phyloP scores from a whole-genome alignment of 371 early-diverging fungal species.

The Actinomortierella wolfii region DNA sequence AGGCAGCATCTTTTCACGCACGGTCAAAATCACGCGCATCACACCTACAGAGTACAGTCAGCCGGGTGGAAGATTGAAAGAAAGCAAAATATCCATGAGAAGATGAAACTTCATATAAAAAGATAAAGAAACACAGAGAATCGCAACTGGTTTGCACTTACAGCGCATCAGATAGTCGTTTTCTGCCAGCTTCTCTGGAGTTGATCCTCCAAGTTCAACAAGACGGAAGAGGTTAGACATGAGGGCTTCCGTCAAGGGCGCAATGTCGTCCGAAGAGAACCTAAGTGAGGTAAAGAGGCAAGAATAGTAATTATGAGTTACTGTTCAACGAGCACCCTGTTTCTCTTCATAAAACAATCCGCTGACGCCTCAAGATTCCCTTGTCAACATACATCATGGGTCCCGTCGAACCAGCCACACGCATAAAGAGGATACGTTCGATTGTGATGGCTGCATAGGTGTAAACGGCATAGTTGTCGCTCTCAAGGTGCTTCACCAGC shows the following conservation, averaged over 20 bases:
- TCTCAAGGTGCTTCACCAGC: conserved; percentile 80
- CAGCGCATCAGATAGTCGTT: conserved; percentile 93
- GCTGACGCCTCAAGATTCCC: too few relatives aligned
- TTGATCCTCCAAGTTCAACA: conserved; percentile 63
- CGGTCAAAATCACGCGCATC: conserved; percentile 82
- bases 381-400: conserved; percentile 58
- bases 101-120: background rate
- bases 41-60: conserved; percentile 52
- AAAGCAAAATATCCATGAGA: background rate
- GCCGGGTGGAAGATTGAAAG: too few relatives aligned
- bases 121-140: too few relatives aligned
- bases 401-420: conserved; percentile 60
- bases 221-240: conserved; percentile 78
- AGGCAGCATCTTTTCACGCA: conserved; percentile 72
- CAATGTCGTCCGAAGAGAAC: conserved; percentile 74
- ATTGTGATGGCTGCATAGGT: conserved; percentile 93
- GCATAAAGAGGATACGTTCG: conserved; percentile 88
- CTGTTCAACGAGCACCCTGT: background rate
- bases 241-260: conserved; percentile 68
- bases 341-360: background rate
- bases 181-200: conserved; percentile 90
- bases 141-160: conserved; percentile 40
- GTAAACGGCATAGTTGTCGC: conserved; percentile 82
- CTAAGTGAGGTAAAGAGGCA: conserved; percentile 35
- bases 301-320: background rate